Percentiles rank a stretch among this genome's conserved stretches.
These are phyloP conservation scores for Exophiala oligosperma DNA, from an alignment of 2,329 filamentous ascomycete genomes.

Conservation along the genomic window DNA sequence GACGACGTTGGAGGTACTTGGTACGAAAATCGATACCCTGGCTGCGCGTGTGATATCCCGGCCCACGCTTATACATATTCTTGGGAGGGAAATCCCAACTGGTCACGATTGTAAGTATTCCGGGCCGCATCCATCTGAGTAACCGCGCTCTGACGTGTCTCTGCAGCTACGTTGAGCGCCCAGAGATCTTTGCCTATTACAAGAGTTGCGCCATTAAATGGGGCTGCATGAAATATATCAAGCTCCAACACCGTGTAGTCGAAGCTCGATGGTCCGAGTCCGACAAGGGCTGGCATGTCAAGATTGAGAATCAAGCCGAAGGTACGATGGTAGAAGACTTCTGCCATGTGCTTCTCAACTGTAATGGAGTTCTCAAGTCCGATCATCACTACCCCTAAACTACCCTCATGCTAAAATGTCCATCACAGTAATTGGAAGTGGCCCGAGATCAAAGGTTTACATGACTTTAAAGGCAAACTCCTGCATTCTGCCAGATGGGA, in stretches of 20 bases:
- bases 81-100: slow-evolving; percentile 67
- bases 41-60: slow-evolving; percentile 39
- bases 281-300: slow-evolving; percentile 28
- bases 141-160: not conserved
- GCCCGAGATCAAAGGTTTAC: slow-evolving; percentile 37
- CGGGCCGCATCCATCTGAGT: not conserved
- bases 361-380: slow-evolving; percentile 40
- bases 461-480: slow-evolving; percentile 37
- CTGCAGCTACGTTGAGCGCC: slow-evolving; percentile 51
- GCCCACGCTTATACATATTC: slow-evolving; percentile 67
- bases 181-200: slow-evolving; percentile 22
- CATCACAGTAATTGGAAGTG: slow-evolving; percentile 40
- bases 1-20: slow-evolving; percentile 39
- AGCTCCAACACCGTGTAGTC: slow-evolving; percentile 57
- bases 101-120: slow-evolving; percentile 55
- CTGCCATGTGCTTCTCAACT: slow-evolving; percentile 32
- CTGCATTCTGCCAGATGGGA: slow-evolving; percentile 37
- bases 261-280: slow-evolving; percentile 56
- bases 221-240: slow-evolving; percentile 54
- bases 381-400: slow-evolving; percentile 45
- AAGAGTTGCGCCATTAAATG: slow-evolving; percentile 19
- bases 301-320: slow-evolving; percentile 18
- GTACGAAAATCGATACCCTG: slow-evolving; percentile 45
- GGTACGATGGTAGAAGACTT: slow-evolving; percentile 15
- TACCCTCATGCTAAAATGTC: slow-evolving; percentile 56